Evolutionary conservation across 108 stramenopile species (phyloP), one percentile per base, ranked within the genome.

Genomic region (Skeletonema potamos): DNA sequence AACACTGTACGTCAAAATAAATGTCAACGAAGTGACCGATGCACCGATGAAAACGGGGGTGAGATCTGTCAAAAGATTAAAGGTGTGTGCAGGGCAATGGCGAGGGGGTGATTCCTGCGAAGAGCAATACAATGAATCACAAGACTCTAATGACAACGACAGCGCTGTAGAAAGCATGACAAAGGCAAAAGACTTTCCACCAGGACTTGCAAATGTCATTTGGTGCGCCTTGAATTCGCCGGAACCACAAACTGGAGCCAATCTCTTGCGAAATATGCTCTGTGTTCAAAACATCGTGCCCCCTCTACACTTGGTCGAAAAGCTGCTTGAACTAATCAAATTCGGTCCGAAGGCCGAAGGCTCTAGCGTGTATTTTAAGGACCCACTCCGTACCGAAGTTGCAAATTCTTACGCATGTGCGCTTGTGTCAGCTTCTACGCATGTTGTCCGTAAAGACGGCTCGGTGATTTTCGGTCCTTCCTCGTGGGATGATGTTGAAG

Each of bases 221-320:
- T 81, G 80, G 80, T 71, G 74, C 32, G 80, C 70, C 13, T 70
- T 81, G 26, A 81, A 81, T 68, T 81, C 74, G n/a, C 64, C 80
- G 2, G 80, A 81, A 56, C 73, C 70, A 0, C 61, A 66, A 34
- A 81, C 75, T 8, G 64, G 70, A 27, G 57, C 71, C 33, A 79
- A 58, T 63, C 58, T 74, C 29, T 59, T 79, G 17, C 73, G 58
- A 51, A 61, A 79, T 69, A 33, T 68, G 39, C 33, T 74, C 11
- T 62, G 9, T 46, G 27, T 79, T 70, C 78, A 79, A 26, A 43
- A 74, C 30, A 34, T 66, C 9, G 58, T 68, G 58, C 78, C 58
- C 17, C 73, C 48, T 26, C n/a, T 46, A 27, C 28, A 57, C 54
- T 44, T 74, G 73, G 33, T 65, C 22, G 68, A 69, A 64, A 81